Conservation (phyloP, 1,284 basidiomycete species). For the Moniliophthora roreri region DNA sequence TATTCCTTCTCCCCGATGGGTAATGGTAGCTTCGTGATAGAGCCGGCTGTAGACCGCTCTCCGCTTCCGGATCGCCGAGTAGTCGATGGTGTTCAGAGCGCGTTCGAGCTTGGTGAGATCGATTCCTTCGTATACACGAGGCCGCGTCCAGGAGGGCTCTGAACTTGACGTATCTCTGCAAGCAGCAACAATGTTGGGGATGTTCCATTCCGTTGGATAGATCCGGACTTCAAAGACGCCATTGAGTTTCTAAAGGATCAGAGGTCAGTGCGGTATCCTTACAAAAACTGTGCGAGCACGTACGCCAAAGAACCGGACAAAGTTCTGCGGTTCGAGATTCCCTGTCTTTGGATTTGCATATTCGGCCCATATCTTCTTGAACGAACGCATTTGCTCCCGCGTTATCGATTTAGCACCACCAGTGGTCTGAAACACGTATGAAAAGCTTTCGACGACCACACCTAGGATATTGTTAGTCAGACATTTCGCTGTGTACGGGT, state of each 20-base stretch:
- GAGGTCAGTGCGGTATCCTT: slow-evolving; percentile 9
- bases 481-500: not conserved
- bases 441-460: slow-evolving; percentile 97
- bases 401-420: slow-evolving; percentile 84
- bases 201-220: slow-evolving; percentile 70
- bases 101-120: slow-evolving; percentile 64
- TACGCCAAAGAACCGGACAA: slow-evolving; percentile 84
- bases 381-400: slow-evolving; percentile 87
- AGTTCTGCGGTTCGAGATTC: slow-evolving; percentile 69
- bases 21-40: slow-evolving; percentile 84
- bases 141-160: slow-evolving; percentile 26
- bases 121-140: slow-evolving; percentile 49
- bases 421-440: slow-evolving; percentile 90
- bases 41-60: slow-evolving; percentile 73
- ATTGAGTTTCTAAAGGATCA: slow-evolving; percentile 56
- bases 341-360: slow-evolving; percentile 82
- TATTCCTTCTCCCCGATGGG: slow-evolving; percentile 78
- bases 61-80: slow-evolving; percentile 58
- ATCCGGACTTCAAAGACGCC: slow-evolving; percentile 86
- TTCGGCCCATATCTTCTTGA: slow-evolving; percentile 93
- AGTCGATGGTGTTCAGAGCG: slow-evolving; percentile 67
- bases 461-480: slow-evolving; percentile 35
- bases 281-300: slow-evolving; percentile 28
- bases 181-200: slow-evolving; percentile 56
- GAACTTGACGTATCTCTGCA: slow-evolving; percentile 37